A percentile compares a stretch with the other conserved stretches of the same genome.
Evolutionary conservation across 768 basidiomycete species (phyloP).

Genomic region (Rhizopogon roseolus): DNA sequence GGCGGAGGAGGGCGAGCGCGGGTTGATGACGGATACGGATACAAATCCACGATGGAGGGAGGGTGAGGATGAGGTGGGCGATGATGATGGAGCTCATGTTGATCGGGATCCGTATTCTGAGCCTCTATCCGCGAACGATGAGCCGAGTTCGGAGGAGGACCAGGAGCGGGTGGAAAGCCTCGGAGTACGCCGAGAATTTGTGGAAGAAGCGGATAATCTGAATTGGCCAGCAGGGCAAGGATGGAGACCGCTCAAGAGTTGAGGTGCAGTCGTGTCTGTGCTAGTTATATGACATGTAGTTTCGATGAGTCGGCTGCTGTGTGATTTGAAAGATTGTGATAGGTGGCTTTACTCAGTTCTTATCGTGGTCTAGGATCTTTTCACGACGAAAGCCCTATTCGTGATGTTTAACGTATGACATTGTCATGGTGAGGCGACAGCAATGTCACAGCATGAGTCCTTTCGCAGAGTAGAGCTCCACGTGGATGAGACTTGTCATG

Average conservation of each 20-base stretch:
- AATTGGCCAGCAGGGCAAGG: slow-evolving; percentile 62
- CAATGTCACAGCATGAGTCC: no score
- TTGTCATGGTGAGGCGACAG: no score
- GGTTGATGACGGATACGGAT: slow-evolving; percentile 30
- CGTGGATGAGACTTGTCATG: no score
- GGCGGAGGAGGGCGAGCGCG: slow-evolving; percentile 31
- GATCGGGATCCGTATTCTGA: slow-evolving; percentile 11
- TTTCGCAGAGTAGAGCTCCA: no score
- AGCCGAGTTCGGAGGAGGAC: slow-evolving; percentile 8
- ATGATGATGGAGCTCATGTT: slow-evolving; percentile 14
- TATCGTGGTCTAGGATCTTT: no score
- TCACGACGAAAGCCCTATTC: no score
- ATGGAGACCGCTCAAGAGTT: slow-evolving; percentile 38
- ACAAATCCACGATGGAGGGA: no score
- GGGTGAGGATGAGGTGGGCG: slow-evolving; percentile 19
- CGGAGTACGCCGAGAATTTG: slow-evolving; percentile 8
- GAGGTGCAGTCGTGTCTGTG: not conserved
- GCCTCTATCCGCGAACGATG: slow-evolving; percentile 21
- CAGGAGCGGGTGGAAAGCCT: slow-evolving; percentile 3
- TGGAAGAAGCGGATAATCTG: slow-evolving; percentile 38
- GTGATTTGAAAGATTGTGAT: no score
- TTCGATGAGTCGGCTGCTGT: no score
- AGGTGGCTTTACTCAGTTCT: no score
- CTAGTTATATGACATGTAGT: not conserved
- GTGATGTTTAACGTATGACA: no score